Evolutionary conservation across 148 eudicot genomes (phyloP).

Genomic region (Bassia scoparia): DNA sequence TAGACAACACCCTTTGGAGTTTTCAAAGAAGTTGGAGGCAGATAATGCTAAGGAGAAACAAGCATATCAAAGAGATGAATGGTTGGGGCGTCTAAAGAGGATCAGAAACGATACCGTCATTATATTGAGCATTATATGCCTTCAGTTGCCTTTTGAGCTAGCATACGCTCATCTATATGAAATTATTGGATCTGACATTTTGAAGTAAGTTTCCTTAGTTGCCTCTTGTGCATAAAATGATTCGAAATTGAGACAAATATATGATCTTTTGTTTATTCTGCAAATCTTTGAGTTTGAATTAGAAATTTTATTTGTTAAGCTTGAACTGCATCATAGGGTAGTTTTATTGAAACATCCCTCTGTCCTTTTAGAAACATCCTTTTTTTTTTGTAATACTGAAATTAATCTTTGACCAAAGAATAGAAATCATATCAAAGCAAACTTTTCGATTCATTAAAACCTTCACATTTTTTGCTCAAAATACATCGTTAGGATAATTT

Average conservation of each 20-base stretch:
- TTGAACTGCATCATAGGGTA: background rate
- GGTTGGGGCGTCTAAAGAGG: slow-evolving; percentile 71
- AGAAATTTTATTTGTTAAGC: background rate
- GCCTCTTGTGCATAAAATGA: background rate
- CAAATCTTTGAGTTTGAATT: background rate
- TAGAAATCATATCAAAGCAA: too few species aligned
- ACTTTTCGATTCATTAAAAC: too few species aligned
- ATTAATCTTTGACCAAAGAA: too few species aligned
- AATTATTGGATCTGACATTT: slow-evolving; percentile 47
- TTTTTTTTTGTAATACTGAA: too few species aligned
- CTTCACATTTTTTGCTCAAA: too few species aligned
- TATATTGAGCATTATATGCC: slow-evolving; percentile 73
- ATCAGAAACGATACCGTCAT: slow-evolving; percentile 78
- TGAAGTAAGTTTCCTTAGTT: slow-evolving; percentile 49
- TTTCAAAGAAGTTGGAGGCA: slow-evolving; percentile 42
- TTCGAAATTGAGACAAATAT: background rate
- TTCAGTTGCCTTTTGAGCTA: slow-evolving; percentile 92
- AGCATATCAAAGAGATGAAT: slow-evolving; percentile 72
- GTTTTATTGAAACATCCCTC: too few species aligned
- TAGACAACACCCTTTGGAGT: slow-evolving; percentile 43
- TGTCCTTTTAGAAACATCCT: too few species aligned
- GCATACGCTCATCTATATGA: slow-evolving; percentile 95
- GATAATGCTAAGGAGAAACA: slow-evolving; percentile 57
- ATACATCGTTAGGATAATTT: too few species aligned
- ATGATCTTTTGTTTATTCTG: background rate